These are phyloP conservation scores for Venturia effusa DNA, from an alignment of 2,329 filamentous ascomycete species.

Conservation along the genomic window DNA sequence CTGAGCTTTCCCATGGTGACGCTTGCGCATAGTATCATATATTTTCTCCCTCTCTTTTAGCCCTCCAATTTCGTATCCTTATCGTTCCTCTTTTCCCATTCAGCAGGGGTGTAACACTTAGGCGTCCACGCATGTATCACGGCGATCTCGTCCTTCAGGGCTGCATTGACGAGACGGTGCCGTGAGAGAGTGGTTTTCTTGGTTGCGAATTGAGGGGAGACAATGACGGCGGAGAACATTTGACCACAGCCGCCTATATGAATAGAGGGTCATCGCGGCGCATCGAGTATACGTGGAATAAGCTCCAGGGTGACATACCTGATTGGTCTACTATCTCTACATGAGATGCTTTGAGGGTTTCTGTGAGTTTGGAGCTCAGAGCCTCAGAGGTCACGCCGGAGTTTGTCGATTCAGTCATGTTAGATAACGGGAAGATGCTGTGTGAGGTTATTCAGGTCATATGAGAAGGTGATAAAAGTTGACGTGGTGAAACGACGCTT, in stretches of 20 bases:
- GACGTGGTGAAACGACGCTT: neutral
- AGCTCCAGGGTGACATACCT: slow-evolving; percentile 50
- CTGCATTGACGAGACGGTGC: slow-evolving; percentile 75
- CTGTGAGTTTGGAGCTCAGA: slow-evolving; percentile 56
- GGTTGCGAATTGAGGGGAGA: slow-evolving; percentile 37
- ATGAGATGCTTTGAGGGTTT: slow-evolving; percentile 62
- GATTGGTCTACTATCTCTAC: slow-evolving; percentile 89
- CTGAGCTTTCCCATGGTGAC: neutral
- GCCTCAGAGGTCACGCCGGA: slow-evolving; percentile 59
- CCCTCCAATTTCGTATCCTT: neutral
- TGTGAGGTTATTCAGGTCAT: neutral
- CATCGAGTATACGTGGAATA: neutral
- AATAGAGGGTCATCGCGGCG: neutral
- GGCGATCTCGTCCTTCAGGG: slow-evolving; percentile 77
- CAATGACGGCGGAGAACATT: slow-evolving; percentile 59
- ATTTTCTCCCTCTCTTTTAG: neutral
- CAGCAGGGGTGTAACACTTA: slow-evolving; percentile 83
- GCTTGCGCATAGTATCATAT: neutral
- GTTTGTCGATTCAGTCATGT: slow-evolving; percentile 39
- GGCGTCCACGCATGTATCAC: slow-evolving; percentile 91
- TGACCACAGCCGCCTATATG: slow-evolving; percentile 56
- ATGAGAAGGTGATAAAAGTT: neutral
- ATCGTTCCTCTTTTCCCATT: slow-evolving; percentile 62
- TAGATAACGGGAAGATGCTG: slow-evolving; percentile 17
- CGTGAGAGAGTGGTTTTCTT: slow-evolving; percentile 63